phyloP scores from a whole-genome alignment of 192 early-diverging fungal species.

The Polychytrium aggregatum region DNA sequence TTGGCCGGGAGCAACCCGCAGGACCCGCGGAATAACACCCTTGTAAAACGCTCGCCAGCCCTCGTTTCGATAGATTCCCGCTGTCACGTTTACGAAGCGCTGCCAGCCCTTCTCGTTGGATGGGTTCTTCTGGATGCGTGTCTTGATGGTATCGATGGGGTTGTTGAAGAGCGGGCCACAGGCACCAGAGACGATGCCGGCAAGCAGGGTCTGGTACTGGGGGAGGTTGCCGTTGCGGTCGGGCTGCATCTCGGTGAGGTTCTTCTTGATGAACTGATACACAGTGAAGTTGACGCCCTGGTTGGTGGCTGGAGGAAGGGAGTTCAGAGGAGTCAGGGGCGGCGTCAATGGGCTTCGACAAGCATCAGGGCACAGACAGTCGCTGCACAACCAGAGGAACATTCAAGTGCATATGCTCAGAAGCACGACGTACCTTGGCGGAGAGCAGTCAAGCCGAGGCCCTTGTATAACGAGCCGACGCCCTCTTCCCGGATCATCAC shows the following conservation, averaged over 20 bases:
- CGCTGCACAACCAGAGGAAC: slow-evolving; percentile 4
- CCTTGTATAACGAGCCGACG: slow-evolving; percentile 77
- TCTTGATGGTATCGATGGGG: slow-evolving; percentile 98
- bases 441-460: slow-evolving; percentile 83
- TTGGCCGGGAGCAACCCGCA: slow-evolving; percentile 94
- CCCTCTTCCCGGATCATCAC: slow-evolving; percentile 92
- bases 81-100: slow-evolving; percentile 68
- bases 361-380: not conserved
- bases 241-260: slow-evolving; percentile 56
- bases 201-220: slow-evolving; percentile 77
- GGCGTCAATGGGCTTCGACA: slow-evolving; percentile 1
- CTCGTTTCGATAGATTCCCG: slow-evolving; percentile 73
- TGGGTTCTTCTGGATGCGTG: slow-evolving; percentile 84
- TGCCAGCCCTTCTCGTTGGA: slow-evolving; percentile 61
- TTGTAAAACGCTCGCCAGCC: slow-evolving; percentile 90
- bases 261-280: slow-evolving; percentile 84
- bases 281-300: slow-evolving; percentile 98
- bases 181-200: slow-evolving; percentile 75
- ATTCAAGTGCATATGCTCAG: not conserved
- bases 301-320: slow-evolving; percentile 63
- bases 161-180: slow-evolving; percentile 87
- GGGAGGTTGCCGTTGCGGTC: slow-evolving; percentile 49
- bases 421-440: slow-evolving; percentile 56
- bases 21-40: slow-evolving; percentile 81
- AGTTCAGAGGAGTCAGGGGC: not conserved